Evolutionary conservation across 345 rosid species (phyloP).

Genomic region (Heritiera fomes): DNA sequence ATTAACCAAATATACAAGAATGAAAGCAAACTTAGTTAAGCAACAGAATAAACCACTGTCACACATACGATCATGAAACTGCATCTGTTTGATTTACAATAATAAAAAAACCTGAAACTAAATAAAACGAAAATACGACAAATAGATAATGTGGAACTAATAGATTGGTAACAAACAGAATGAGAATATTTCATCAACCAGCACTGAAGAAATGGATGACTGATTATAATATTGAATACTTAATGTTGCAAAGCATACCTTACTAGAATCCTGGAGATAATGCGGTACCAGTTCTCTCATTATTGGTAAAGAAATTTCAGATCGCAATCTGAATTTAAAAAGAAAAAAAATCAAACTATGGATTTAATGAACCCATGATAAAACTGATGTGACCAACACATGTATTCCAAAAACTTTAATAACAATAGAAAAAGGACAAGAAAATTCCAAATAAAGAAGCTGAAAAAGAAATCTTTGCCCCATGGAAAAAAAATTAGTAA

Average conservation of each 20-base stretch:
- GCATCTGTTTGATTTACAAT: background rate
- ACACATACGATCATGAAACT: background rate
- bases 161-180: conserved; percentile 6
- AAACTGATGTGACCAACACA: background rate
- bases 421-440: background rate
- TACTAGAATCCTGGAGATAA: conserved; percentile 88
- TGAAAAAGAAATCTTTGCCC: background rate
- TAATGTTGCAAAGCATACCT: conserved; percentile 52
- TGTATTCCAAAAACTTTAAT: background rate
- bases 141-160: background rate
- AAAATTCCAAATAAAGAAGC: background rate
- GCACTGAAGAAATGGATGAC: background rate
- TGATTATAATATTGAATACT: background rate
- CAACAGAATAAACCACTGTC: background rate
- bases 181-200: conserved; percentile 9
- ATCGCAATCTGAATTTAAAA: conserved; percentile 61
- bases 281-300: conserved; percentile 95
- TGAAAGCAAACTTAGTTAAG: background rate
- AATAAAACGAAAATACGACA: background rate
- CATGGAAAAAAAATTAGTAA: conserved; percentile 1
- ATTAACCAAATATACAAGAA: background rate
- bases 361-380: background rate
- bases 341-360: background rate
- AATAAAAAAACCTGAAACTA: background rate
- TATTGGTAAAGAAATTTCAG: conserved; percentile 94